Evolutionary conservation across 2,329 filamentous ascomycete species (phyloP).

Genomic region (Verticillium zaregamsianum): DNA sequence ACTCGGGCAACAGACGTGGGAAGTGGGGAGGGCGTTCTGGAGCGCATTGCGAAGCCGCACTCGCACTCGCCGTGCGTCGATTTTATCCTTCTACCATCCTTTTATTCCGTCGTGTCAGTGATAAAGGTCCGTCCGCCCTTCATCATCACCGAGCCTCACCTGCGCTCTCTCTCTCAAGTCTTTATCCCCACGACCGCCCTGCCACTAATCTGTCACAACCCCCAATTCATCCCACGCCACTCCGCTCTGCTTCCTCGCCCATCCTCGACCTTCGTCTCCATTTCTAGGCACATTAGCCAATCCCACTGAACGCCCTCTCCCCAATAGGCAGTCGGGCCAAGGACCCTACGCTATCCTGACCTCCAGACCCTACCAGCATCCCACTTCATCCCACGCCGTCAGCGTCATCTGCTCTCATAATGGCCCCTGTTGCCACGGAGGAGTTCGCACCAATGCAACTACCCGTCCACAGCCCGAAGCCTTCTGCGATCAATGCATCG

Average conservation of each 20-base stretch:
- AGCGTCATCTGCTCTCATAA: constrained; percentile 24
- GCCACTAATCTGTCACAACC: constrained; percentile 1
- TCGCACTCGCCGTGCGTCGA: not conserved
- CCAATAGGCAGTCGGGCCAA: constrained; percentile 14
- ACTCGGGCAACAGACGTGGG: not conserved
- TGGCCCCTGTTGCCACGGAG: constrained; percentile 47
- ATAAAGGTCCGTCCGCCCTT: constrained; percentile 3
- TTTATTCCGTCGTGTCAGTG: constrained; percentile 1
- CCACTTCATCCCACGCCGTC: constrained; percentile 30
- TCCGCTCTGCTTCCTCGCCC: constrained; percentile 7
- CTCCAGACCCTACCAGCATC: constrained; percentile 17
- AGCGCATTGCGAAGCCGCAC: not conserved
- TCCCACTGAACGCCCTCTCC: constrained; percentile 1
- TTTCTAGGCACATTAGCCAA: not conserved
- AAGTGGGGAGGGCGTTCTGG: not conserved
- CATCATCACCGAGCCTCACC: not conserved
- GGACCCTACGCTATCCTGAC: constrained; percentile 8
- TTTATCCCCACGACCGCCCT: constrained; percentile 18
- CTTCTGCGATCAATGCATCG: constrained; percentile 45
- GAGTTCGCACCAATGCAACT: constrained; percentile 39
- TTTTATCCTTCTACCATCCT: not conserved
- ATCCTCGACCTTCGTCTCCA: constrained; percentile 3
- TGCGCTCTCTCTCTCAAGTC: constrained; percentile 4
- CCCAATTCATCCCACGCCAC: constrained; percentile 8
- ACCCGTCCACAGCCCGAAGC: constrained; percentile 34